Base-by-base conservation (phyloP, 441 rosid genomes). In the Gossypium gossypioides region DNA sequence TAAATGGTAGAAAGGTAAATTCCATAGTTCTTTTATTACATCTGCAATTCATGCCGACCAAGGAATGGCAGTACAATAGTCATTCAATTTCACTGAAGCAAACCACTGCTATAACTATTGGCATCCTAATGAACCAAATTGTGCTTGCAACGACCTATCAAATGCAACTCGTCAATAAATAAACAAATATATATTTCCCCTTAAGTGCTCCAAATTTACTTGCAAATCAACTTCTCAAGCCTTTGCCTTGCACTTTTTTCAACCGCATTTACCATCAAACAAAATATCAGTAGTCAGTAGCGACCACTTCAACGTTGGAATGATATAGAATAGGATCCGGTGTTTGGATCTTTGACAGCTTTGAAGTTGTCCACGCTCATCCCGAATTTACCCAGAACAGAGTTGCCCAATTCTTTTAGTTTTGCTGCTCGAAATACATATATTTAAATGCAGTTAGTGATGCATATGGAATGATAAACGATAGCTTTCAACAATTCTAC, bases 331-430 rank as follows among this genome's bases (percentile, higher is more conserved):
- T 94, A 94, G 12, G 97, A 86, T 48, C 97, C 97, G 3, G 93
- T 88, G 78, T 89, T 95, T 64, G 99, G 97, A 85, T 95, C 97
- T 84, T 91, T 78, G 66, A 92, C 93, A 69, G 97, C 87, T 79
- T 94, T 89, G 90, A 94, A 92, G 86, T 92, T 89, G 82, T 94
- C 99, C 7, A 86, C 32, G 25, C 93, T 92, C 97, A 92, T 89
- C 66, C 99, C 99, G 77, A 94, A 88, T 1, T 87, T 85, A 57
- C 97, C 97, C 74, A 94, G 83, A 61, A 94, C 37, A 1, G 91
- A 85, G 82, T 94, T 87, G 27, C 99, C 99, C 86, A 92, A 78
- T 16, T 92, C 99, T 78, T 95, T 95, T 66, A 92, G 85, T 81
- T 92, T 95, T 40, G 76, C 97, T 94, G 89, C 77, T 72, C 81